Percentiles rank a stretch among this genome's conserved stretches.
Conservation (phyloP, 495 filamentous ascomycete species). For the Hypoxylon fuscum region DNA sequence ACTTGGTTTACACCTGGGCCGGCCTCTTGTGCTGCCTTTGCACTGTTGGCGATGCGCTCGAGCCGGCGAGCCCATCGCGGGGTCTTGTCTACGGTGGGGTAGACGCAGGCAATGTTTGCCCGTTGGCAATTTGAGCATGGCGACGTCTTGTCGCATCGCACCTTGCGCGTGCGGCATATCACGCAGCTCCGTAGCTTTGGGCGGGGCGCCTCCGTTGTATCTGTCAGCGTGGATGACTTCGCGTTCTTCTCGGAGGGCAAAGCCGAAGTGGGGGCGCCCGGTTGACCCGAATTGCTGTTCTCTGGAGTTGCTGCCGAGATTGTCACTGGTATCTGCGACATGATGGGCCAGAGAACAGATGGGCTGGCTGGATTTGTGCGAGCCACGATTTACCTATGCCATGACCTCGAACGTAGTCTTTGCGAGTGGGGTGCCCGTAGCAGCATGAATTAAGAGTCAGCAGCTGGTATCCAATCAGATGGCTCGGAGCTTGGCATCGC, state of each 20-base stretch:
- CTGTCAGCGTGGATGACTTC: not conserved
- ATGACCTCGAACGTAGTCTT: not conserved
- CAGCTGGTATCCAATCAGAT: slow-evolving; percentile 1
- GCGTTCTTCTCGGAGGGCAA: not conserved
- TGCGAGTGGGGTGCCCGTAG: not conserved
- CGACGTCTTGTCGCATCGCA: slow-evolving; percentile 67
- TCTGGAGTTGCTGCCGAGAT: not conserved
- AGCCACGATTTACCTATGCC: no score
- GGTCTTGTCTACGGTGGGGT: slow-evolving; percentile 56
- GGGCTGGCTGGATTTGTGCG: not conserved
- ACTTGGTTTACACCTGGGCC: slow-evolving; percentile 46
- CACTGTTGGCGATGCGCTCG: slow-evolving; percentile 40
- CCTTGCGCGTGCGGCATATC: slow-evolving; percentile 66
- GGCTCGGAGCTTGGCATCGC: not conserved
- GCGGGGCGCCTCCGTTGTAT: slow-evolving; percentile 2
- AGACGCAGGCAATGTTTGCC: slow-evolving; percentile 64
- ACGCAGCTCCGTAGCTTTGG: slow-evolving; percentile 63
- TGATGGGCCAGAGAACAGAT: no score
- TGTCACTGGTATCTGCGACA: not conserved
- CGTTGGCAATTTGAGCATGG: slow-evolving; percentile 69
- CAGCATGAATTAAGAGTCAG: not conserved
- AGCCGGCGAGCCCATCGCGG: slow-evolving; percentile 64
- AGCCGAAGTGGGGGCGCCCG: not conserved
- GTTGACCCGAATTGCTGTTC: not conserved
- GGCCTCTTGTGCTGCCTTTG: slow-evolving; percentile 25